Evolutionary conservation across 1,284 basidiomycete genomes (phyloP).

Genomic region (Puccinia triticina): DNA sequence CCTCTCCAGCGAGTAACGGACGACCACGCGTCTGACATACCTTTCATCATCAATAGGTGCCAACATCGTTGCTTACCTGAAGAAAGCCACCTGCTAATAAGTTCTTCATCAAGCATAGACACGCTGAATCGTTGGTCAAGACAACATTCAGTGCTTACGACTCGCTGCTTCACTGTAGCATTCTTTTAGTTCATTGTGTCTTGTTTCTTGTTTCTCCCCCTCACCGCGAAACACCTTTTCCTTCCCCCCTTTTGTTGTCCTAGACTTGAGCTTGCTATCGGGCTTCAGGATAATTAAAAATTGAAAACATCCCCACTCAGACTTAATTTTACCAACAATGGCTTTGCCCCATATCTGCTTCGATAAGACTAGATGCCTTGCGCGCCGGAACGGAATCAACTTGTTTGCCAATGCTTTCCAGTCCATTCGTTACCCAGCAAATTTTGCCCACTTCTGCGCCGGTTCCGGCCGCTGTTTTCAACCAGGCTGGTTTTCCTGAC

Average conservation of each 20-base stretch:
- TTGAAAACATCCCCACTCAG: conserved; percentile 21
- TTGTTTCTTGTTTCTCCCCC: conserved; percentile 8
- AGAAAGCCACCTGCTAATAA: conserved; percentile 66
- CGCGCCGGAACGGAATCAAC: too few species aligned
- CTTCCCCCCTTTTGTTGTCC: neutral
- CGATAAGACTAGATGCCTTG: too few species aligned
- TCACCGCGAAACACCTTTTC: neutral
- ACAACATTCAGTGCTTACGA: neutral
- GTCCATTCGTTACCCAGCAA: too few species aligned
- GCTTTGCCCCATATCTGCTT: too few species aligned
- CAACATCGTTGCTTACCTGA: conserved; percentile 65
- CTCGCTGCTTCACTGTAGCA: conserved; percentile 8
- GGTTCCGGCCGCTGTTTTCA: too few species aligned
- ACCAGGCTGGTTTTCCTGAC: too few species aligned
- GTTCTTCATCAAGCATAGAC: neutral
- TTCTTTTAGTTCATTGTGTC: neutral
- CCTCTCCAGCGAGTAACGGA: neutral
- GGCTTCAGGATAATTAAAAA: conserved; percentile 2
- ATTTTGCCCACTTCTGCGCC: too few species aligned
- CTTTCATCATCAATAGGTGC: conserved; percentile 14
- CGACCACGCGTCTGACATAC: neutral
- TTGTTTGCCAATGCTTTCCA: too few species aligned
- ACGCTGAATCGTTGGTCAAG: neutral
- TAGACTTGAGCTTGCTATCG: neutral
- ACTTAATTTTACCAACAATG: too few species aligned